These are phyloP conservation scores for Rhodocollybia butyracea DNA, from an alignment of 768 basidiomycete species.

Conservation along the genomic window DNA sequence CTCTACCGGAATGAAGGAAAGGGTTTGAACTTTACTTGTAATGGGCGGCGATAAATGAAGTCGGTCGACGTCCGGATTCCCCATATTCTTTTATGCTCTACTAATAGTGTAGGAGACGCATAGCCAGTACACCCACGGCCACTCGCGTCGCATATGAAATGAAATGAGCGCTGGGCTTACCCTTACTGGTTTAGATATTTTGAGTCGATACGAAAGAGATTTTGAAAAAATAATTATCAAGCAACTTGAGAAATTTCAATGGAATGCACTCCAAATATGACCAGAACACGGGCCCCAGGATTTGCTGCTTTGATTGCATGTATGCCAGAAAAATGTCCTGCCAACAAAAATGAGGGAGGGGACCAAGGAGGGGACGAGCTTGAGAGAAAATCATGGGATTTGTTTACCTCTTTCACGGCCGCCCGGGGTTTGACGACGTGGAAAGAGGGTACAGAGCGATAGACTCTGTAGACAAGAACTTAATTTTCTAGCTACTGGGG, in stretches of 20 bases:
- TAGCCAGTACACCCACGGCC: slow-evolving; percentile 22
- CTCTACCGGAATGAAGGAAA: too few species aligned
- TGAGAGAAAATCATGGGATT: slow-evolving; percentile 25
- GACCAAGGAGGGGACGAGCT: slow-evolving; percentile 27
- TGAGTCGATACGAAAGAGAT: slow-evolving; percentile 23
- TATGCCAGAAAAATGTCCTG: slow-evolving; percentile 25
- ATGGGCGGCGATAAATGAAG: too few species aligned
- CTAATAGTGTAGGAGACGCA: slow-evolving; percentile 3
- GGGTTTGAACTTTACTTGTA: too few species aligned
- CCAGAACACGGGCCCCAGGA: slow-evolving; percentile 21
- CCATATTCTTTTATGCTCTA: too few species aligned
- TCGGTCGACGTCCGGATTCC: too few species aligned
- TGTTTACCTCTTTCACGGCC: background rate
- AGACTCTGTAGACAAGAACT: too few species aligned
- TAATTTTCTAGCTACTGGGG: too few species aligned
- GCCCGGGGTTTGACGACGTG: slow-evolving; percentile 28
- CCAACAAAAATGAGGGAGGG: slow-evolving; percentile 22
- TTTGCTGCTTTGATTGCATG: slow-evolving; percentile 23
- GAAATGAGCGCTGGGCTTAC: slow-evolving; percentile 24
- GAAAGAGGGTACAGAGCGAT: too few species aligned
- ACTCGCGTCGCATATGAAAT: slow-evolving; percentile 14
- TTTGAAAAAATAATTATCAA: too few species aligned
- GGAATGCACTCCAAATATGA: slow-evolving; percentile 28
- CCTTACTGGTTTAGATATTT: slow-evolving; percentile 20
- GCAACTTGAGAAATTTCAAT: too few species aligned